A percentile compares a stretch with the other conserved stretches of the same genome.
phyloP scores from a whole-genome alignment of 23 red algal genomes.

The Chondrus crispus region DNA sequence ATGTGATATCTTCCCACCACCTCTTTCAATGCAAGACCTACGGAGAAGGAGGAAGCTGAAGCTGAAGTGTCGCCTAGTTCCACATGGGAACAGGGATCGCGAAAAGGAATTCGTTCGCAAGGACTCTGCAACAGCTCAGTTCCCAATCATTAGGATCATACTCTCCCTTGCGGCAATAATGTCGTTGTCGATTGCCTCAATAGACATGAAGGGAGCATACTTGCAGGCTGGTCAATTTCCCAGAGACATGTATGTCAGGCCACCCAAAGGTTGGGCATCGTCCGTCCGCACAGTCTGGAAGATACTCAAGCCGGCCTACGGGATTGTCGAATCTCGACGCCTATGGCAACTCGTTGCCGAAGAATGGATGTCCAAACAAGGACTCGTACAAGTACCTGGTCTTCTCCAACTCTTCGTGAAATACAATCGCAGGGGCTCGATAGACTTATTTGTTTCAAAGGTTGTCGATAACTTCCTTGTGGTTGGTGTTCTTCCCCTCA shows the following conservation, averaged over 20 bases:
- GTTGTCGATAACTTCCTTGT: slow-evolving; percentile 7
- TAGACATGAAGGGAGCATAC: slow-evolving; percentile 25
- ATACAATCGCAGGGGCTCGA: background rate
- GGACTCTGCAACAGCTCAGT: slow-evolving; percentile 9
- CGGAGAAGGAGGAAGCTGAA: background rate
- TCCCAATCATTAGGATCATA: slow-evolving; percentile 1
- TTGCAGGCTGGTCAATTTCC: background rate
- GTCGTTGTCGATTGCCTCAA: background rate
- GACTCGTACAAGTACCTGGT: background rate
- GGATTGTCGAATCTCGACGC: background rate
- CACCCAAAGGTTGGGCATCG: background rate
- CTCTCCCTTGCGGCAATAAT: background rate
- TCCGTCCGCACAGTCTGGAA: background rate
- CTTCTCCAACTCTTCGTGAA: slow-evolving; percentile 5
- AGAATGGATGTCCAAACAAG: background rate
- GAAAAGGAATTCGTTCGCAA: slow-evolving; percentile 5
- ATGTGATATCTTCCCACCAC: background rate
- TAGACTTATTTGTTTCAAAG: slow-evolving; percentile 4
- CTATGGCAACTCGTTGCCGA: background rate
- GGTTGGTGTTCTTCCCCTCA: background rate
- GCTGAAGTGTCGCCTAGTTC: background rate
- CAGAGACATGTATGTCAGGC: background rate
- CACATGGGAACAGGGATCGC: background rate
- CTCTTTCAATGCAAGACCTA: background rate
- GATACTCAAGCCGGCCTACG: background rate